phyloP scores from a whole-genome alignment of 2,329 filamentous ascomycete species.

The Colletotrichum tanaceti region DNA sequence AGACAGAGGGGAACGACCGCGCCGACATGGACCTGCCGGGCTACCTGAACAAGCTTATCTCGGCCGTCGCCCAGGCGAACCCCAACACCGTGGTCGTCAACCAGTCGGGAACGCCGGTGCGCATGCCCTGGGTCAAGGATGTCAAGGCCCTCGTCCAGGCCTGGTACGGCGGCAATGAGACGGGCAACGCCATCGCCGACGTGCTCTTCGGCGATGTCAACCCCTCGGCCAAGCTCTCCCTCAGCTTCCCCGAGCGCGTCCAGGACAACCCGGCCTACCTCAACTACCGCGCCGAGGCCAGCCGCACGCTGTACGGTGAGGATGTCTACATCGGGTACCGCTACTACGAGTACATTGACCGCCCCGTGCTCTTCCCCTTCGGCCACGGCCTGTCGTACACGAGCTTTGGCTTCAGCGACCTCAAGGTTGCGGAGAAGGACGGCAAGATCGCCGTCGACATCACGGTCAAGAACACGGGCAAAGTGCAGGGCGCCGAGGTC shows the following conservation, averaged over 20 bases:
- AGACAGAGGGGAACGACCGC: slow-evolving; percentile 78
- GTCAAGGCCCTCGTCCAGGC: slow-evolving; percentile 72
- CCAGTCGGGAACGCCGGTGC: slow-evolving; percentile 77
- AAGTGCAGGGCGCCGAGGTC: slow-evolving; percentile 57
- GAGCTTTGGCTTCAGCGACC: slow-evolving; percentile 63
- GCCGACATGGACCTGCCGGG: slow-evolving; percentile 79
- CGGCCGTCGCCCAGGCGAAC: slow-evolving; percentile 72
- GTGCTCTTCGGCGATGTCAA: slow-evolving; percentile 75
- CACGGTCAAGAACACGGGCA: slow-evolving; percentile 67
- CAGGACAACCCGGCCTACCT: slow-evolving; percentile 78
- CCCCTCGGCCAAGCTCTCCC: slow-evolving; percentile 78
- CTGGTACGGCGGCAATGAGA: slow-evolving; percentile 84
- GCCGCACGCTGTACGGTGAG: slow-evolving; percentile 76
- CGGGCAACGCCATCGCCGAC: slow-evolving; percentile 78
- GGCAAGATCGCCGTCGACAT: slow-evolving; percentile 59
- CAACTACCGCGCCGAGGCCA: slow-evolving; percentile 73
- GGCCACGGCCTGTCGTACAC: slow-evolving; percentile 80
- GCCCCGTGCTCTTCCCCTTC: slow-evolving; percentile 73
- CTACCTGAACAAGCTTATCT: slow-evolving; percentile 74
- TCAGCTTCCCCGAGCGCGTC: slow-evolving; percentile 72
- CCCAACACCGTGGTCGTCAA: slow-evolving; percentile 74
- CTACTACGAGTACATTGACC: slow-evolving; percentile 73
- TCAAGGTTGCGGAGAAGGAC: slow-evolving; percentile 54
- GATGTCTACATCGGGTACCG: slow-evolving; percentile 80
- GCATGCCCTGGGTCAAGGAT: slow-evolving; percentile 69